Evolutionary conservation across 306 rosid species (phyloP), one percentile per base, ranked within the genome.

Genomic region (Myrica gale): DNA sequence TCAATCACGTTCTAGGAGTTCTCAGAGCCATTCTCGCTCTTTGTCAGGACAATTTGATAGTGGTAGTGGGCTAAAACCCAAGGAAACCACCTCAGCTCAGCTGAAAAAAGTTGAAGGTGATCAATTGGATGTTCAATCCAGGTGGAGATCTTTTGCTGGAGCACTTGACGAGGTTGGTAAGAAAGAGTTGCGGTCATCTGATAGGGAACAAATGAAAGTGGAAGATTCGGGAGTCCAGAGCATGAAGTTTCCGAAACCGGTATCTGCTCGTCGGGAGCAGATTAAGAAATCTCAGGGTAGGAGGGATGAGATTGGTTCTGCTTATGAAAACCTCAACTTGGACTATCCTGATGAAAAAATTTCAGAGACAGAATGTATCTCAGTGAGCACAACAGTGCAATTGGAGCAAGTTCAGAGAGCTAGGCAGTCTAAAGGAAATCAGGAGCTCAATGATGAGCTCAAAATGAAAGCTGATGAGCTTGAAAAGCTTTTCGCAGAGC

Each of bases 401-500:
- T 69, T 63, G 26, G 98, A 92, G 76, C 96, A 85, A 75, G 81
- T 73, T 78, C 97, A 88, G 84, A 92, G 96, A 85, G 88, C 69
- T 32, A 89, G 98, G 84, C 93, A 90, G 82, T 74, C 90, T 57
- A 96, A 89, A 84, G 98, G 98, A 69, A 92, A 89, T 69, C 99
- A 96, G 74, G 99, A 85, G 78, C 86, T 87, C 55, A 91, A 92
- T 74, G 96, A 96, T 90, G 98, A 89, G 82, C 91, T 96, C 68
- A 96, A 92, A 83, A 75, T 96, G 76, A 96, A 96, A 89, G 98
- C 98, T 8, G 89, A 96, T 84, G 99, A 96, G 78, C 96, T 96
- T 62, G 99, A 96, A 82, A 92, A 85, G 90, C 97, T 96, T 78
- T 96, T 89, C 80, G 99, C 98, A 19, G 98, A 90, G 84, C 99